Evolutionary conservation across 371 early-diverging fungal species (phyloP).

Genomic region (Mortierella sp.): DNA sequence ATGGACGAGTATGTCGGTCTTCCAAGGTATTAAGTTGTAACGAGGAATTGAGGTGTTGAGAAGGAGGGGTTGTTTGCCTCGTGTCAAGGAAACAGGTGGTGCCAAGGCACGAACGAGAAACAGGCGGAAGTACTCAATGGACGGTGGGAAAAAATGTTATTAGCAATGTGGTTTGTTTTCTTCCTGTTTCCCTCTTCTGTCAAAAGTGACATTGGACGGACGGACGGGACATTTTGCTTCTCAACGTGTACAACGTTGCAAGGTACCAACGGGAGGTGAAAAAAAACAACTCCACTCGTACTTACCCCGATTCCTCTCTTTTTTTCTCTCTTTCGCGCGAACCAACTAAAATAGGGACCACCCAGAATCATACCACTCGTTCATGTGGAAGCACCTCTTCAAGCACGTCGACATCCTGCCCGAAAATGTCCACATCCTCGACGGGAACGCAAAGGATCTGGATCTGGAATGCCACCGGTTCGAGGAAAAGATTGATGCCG

Average conservation of each 20-base stretch:
- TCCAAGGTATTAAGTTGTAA: conserved; percentile 42
- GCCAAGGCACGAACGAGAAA: background rate
- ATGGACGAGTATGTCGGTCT: conserved; percentile 84
- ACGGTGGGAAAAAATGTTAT: conserved; percentile 1
- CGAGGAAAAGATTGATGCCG: conserved; percentile 81
- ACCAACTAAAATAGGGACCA: conserved; percentile 70
- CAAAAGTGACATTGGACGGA: background rate
- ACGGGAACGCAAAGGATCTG: conserved; percentile 87
- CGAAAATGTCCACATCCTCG: conserved; percentile 85
- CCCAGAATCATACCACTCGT: conserved; percentile 89
- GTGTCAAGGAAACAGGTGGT: background rate
- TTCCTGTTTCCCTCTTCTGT: background rate
- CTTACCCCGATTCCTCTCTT: background rate
- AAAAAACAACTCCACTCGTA: background rate
- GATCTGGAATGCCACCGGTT: conserved; percentile 84
- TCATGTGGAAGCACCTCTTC: conserved; percentile 90
- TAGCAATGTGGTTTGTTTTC: background rate
- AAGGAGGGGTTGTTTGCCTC: background rate
- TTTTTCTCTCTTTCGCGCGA: background rate
- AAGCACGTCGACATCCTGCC: conserved; percentile 85
- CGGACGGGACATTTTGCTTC: background rate
- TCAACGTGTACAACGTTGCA: background rate
- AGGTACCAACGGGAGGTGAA: background rate
- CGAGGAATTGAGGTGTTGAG: too few species aligned
- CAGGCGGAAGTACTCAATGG: background rate